Evolutionary conservation across 306 rosid genomes (phyloP).

Genomic region (Trifolium fragiferum): DNA sequence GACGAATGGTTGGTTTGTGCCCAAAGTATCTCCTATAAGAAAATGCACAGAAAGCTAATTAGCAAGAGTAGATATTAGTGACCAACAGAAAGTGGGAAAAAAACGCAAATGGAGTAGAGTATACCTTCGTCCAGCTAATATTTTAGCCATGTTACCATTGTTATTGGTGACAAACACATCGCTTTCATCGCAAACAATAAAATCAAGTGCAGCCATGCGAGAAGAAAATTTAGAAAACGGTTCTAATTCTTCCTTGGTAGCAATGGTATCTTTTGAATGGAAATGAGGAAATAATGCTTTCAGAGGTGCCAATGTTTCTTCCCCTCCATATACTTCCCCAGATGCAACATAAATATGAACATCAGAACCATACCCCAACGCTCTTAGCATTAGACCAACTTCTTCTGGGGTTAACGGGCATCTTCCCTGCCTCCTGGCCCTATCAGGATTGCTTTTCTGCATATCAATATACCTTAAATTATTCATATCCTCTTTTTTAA

Average conservation of each 20-base stretch:
- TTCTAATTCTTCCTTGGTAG: constrained; percentile 77
- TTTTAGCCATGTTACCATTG: constrained; percentile 98
- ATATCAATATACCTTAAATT: constrained; percentile 41
- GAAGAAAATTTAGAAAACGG: constrained; percentile 91
- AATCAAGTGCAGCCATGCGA: constrained; percentile 99
- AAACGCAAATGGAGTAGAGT: constrained; percentile 30
- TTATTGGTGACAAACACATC: constrained; percentile 98
- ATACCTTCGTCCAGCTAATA: constrained; percentile 95
- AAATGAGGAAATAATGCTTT: constrained; percentile 86
- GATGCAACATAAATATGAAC: constrained; percentile 98
- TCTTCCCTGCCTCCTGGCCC: constrained; percentile 95
- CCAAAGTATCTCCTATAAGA: constrained; percentile 89
- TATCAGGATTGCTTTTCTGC: constrained; percentile 90
- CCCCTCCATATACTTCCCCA: constrained; percentile 97
- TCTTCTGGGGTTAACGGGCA: constrained; percentile 99
- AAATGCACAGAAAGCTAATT: constrained; percentile 35
- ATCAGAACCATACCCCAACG: constrained; percentile 86
- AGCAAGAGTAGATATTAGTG: constrained; percentile 25
- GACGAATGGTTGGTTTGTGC: constrained; percentile 98
- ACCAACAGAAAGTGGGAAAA: constrained; percentile 1
- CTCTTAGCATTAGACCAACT: constrained; percentile 99
- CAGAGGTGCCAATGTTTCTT: constrained; percentile 85
- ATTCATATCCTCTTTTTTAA: constrained; percentile 20
- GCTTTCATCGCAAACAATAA: constrained; percentile 91
- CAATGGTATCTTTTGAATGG: constrained; percentile 88